Evolutionary conservation across 345 rosid species (phyloP), one percentile per base, ranked within the genome.

Genomic region (Melastoma malabathricum): DNA sequence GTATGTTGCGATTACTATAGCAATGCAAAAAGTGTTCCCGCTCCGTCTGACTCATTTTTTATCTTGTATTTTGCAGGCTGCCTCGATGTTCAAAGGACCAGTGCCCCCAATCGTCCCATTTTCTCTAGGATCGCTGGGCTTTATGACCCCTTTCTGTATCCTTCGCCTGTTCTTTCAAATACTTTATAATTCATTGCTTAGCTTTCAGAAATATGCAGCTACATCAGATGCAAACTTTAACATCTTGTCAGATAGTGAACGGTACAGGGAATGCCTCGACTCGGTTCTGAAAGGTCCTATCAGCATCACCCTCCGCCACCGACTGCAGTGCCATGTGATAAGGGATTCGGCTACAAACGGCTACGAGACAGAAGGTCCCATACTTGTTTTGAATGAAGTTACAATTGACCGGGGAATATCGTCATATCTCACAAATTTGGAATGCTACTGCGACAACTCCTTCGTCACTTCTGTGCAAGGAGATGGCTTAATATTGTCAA

Each of bases 111-210:
- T 85, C 48, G 99, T 88, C 56, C 86, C 99, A 45, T 93, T 88
- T 71, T 83, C 99, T 29, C 68, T 88, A 58, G 99, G 99, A 54
- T 93, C 99, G 65, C 75, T 93, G 51, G 99, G 99, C 68, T 93
- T 93, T 64, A 93, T 93, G 99, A 93, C 99, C 38, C 96, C 97
- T 59, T 93, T 88, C 64, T 69, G 99, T 93, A 93, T 88, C 96
- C 94, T 81, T 63, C 12, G 27, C 52, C 15, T n/a, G 15, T 18
- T 59, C 34, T 44, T 54, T 17, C 13, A 52, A 52, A 43, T 9
- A 18, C 19, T n/a, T 50, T 58, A 46, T 56, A 43, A 17, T 18
- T 39, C 34, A n/a, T 13, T 43, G 41, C 12, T 34, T 34, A 34
- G 2, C 9, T 34, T 34, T 12, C 12, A 8, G 41, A 34, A 34